A percentile compares a stretch with the other conserved stretches of the same genome.
phyloP scores from a whole-genome alignment of 352 stramenopile genomes.

The Phytophthora pini region DNA sequence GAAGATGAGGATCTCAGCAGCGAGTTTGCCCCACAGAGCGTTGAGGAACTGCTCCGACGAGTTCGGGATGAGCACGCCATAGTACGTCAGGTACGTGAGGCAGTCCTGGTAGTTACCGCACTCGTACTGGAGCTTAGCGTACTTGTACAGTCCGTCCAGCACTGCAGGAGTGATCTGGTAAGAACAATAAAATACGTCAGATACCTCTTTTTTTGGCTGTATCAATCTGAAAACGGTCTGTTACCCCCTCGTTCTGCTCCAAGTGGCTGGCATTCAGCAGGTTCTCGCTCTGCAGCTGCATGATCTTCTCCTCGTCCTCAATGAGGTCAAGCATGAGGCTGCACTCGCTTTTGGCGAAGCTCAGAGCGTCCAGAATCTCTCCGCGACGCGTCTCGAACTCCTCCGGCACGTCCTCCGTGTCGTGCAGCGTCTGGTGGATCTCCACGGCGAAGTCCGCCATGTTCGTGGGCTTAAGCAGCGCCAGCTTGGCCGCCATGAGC shows the following conservation, averaged over 20 bases:
- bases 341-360: constrained; percentile 79
- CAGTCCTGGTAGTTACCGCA: constrained; percentile 96
- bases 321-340: constrained; percentile 82
- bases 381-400: constrained; percentile 87
- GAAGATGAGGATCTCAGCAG: constrained; percentile 96
- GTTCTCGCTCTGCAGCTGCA: constrained; percentile 86
- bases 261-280: constrained; percentile 81
- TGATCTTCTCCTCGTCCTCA: constrained; percentile 88
- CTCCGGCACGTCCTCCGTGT: constrained; percentile 71
- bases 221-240: too few species aligned
- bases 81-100: constrained; percentile 91
- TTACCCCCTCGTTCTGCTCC: constrained; percentile 83
- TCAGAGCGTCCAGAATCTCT: constrained; percentile 78
- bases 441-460: constrained; percentile 98
- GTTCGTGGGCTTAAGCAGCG: constrained; percentile 94
- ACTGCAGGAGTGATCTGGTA: constrained; percentile 87
- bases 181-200: constrained; percentile 3
- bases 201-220: too few species aligned
- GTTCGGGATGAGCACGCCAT: constrained; percentile 88
- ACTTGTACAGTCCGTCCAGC: constrained; percentile 93
- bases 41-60: constrained; percentile 88
- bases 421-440: constrained; percentile 94
- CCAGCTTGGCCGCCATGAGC: constrained; percentile 91
- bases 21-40: constrained; percentile 96
- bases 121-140: constrained; percentile 97